Evolutionary conservation across 768 basidiomycete species (phyloP).

Genomic region (Tulasnella sp.): DNA sequence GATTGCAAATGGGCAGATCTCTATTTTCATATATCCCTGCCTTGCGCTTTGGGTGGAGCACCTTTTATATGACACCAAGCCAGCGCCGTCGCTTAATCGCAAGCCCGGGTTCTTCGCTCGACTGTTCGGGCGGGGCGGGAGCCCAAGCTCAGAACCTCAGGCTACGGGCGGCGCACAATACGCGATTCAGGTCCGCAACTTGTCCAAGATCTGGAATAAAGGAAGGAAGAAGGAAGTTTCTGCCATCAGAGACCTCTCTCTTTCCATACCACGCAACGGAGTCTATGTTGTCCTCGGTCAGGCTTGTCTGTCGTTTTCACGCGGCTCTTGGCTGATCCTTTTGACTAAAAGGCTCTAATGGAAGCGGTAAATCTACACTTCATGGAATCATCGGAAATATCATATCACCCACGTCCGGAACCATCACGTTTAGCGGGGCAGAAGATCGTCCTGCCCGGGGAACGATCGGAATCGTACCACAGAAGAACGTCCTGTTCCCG

Average conservation of each 20-base stretch:
- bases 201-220: conserved; percentile 14
- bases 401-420: conserved; percentile 45
- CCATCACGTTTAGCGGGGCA: conserved; percentile 40
- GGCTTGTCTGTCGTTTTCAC: conserved; percentile 39
- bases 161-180: conserved; percentile 22
- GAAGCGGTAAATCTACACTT: conserved; percentile 67
- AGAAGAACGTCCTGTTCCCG: conserved; percentile 73
- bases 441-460: conserved; percentile 45
- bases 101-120: conserved; percentile 6
- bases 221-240: conserved; percentile 31
- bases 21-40: conserved; percentile 64
- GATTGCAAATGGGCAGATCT: conserved; percentile 34
- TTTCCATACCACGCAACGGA: conserved; percentile 58
- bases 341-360: conserved; percentile 21
- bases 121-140: conserved; percentile 20
- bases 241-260: conserved; percentile 52
- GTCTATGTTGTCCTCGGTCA: conserved; percentile 71
- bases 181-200: conserved; percentile 13
- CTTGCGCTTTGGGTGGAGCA: conserved; percentile 50
- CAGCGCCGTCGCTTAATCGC: conserved; percentile 22
- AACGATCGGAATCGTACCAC: conserved; percentile 63
- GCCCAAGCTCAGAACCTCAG: conserved; percentile 18
- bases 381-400: conserved; percentile 58
- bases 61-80: conserved; percentile 45
- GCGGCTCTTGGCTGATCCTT: background rate